A percentile compares a stretch with the other conserved stretches of the same genome.
phyloP scores from a whole-genome alignment of 2,329 filamentous ascomycete species.

The Diplocarpon rosae region DNA sequence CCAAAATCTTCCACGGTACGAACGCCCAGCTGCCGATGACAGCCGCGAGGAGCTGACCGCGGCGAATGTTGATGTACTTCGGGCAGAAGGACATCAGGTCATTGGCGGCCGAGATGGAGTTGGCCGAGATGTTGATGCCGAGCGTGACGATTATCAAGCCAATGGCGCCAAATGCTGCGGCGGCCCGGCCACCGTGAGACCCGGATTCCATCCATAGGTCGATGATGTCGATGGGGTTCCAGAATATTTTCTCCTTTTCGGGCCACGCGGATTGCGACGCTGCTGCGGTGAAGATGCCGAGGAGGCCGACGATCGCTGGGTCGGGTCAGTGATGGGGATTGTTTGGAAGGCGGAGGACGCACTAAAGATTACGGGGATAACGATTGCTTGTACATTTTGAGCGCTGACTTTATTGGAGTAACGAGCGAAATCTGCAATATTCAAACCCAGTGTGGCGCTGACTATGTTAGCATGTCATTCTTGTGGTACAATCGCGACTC shows the following conservation, averaged over 20 bases:
- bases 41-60: constrained; percentile 44
- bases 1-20: constrained; percentile 56
- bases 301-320: constrained; percentile 24
- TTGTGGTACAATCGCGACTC: too few species aligned
- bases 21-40: constrained; percentile 45
- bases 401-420: constrained; percentile 23
- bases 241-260: constrained; percentile 36
- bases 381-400: constrained; percentile 31
- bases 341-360: too few species aligned
- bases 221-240: constrained; percentile 39
- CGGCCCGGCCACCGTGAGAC: constrained; percentile 31
- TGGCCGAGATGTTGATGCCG: constrained; percentile 46
- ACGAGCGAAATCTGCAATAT: constrained; percentile 29
- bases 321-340: too few species aligned
- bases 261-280: constrained; percentile 35
- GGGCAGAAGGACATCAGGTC: constrained; percentile 45
- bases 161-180: constrained; percentile 39
- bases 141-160: constrained; percentile 44
- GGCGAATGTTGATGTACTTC: constrained; percentile 42
- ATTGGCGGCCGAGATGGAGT: constrained; percentile 43
- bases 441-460: constrained; percentile 25
- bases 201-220: constrained; percentile 34
- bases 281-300: constrained; percentile 48
- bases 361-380: constrained; percentile 24
- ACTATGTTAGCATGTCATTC: too few species aligned